Base-by-base conservation (phyloP, 352 stramenopile genomes). In the Pythium aphanidermatum region DNA sequence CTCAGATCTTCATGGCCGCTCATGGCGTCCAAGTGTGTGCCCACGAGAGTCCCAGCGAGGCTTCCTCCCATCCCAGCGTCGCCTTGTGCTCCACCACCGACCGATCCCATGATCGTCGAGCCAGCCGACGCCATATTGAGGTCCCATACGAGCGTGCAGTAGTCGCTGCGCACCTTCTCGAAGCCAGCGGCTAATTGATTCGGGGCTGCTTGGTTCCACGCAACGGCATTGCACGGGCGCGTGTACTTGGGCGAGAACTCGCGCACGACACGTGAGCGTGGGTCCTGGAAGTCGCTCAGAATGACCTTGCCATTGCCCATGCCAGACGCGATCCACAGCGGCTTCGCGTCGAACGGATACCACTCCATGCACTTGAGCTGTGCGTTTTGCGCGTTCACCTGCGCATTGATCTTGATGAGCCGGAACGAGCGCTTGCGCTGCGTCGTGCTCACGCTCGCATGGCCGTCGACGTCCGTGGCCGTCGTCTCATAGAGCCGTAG, bases 321-420 rank as follows among this genome's bases (percentile, higher is more conserved):
- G 13, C 82, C 82, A 0, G 82, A 72, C 13, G 78, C 75, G 43
- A 94, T 86, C 33, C 90, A 61, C 30, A 86, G 65, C 35, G 79
- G 68, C 49, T 89, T 85, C 52, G 58, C 35, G n/a, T 70, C 66
- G 42, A 89, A 81, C 33, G 82, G 82, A 48, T 89, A 70, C 82
- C 82, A 94, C 48, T 86, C 68, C 58, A 94, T 64, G 60, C 79
- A 89, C 55, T 89, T 89, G 48, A 91, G 65, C 56, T 92, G 82
- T 16, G 70, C 58, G 12, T 55, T 54, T 27, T 63, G 55, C 23
- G 47, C 55, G 46, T 63, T 54, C 55, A 58, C 31, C 21, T 54
- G 52, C 25, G 55, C 46, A 37, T 58, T 63, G 52, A 91, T 88
- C 41, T 88, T 83, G 46, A 92, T 59, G 21, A 91, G 68, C 16